A percentile compares a stretch with the other conserved stretches of the same genome.
These are phyloP conservation scores for Carex cristatella DNA, from an alignment of 176 grass and related monocot species.

Conservation along the genomic window DNA sequence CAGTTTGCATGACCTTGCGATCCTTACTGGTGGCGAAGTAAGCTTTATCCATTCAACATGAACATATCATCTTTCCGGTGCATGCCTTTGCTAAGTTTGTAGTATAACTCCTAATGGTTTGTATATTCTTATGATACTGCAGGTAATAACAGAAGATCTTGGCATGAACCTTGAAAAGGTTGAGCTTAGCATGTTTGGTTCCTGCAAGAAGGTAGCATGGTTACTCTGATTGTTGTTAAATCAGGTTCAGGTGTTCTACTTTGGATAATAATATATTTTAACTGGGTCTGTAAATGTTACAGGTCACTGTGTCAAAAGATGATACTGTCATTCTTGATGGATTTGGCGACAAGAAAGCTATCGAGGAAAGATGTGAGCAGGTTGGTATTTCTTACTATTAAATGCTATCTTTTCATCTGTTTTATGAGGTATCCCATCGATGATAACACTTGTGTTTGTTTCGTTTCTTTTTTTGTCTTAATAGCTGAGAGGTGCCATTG, in stretches of 20 bases:
- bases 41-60: neutral
- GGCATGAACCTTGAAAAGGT: slow-evolving; percentile 96
- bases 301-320: slow-evolving; percentile 97
- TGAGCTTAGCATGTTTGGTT: slow-evolving; percentile 64
- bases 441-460: slow-evolving; percentile 14
- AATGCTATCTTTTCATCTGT: neutral
- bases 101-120: neutral
- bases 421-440: neutral
- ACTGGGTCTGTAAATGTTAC: slow-evolving; percentile 21
- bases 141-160: slow-evolving; percentile 94
- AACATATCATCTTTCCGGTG: neutral
- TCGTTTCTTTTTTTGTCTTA: neutral
- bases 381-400: slow-evolving; percentile 25
- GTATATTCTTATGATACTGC: slow-evolving; percentile 20
- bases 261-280: neutral
- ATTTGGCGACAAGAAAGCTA: slow-evolving; percentile 73
- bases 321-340: slow-evolving; percentile 98
- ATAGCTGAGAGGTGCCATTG: slow-evolving; percentile 82
- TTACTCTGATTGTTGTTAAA: slow-evolving; percentile 4
- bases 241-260: neutral
- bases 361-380: slow-evolving; percentile 86
- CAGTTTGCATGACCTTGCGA: slow-evolving; percentile 87
- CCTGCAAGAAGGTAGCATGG: slow-evolving; percentile 65
- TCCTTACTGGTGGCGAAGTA: slow-evolving; percentile 81
- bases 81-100: neutral